A percentile compares a stretch with the other conserved stretches of the same genome.
These are phyloP conservation scores for Gleditsia sinensis DNA, from an alignment of 306 rosid genomes.

Conservation along the genomic window DNA sequence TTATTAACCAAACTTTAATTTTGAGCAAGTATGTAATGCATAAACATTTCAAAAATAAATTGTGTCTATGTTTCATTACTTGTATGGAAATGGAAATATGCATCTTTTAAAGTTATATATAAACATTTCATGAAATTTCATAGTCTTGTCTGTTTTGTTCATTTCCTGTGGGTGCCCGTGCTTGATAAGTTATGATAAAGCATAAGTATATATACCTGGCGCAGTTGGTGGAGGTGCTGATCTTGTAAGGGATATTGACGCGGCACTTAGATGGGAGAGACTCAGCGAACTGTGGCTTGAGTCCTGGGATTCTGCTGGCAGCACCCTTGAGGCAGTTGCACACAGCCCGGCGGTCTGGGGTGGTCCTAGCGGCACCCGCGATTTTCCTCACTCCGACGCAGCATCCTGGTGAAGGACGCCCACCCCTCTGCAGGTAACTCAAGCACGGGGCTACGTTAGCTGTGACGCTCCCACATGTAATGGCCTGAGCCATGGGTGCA, in stretches of 20 bases:
- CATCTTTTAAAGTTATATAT: too few species aligned
- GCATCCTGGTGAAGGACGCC: slow-evolving; percentile 10
- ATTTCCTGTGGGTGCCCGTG: too few species aligned
- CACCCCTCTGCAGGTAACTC: slow-evolving; percentile 17
- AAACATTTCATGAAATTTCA: too few species aligned
- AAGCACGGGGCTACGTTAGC: slow-evolving; percentile 21
- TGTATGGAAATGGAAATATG: too few species aligned
- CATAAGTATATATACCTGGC: neutral
- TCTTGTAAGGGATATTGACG: slow-evolving; percentile 55
- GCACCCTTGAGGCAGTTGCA: slow-evolving; percentile 57
- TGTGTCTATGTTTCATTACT: too few species aligned
- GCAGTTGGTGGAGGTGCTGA: slow-evolving; percentile 57
- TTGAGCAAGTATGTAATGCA: too few species aligned
- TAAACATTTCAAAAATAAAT: too few species aligned
- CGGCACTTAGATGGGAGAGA: slow-evolving; percentile 49
- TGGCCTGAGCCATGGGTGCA: slow-evolving; percentile 39
- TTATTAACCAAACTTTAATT: too few species aligned
- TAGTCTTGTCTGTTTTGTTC: too few species aligned
- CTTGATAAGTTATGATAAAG: too few species aligned
- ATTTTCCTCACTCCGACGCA: slow-evolving; percentile 43
- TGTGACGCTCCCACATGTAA: slow-evolving; percentile 44
- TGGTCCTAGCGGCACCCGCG: slow-evolving; percentile 17
- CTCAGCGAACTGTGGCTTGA: slow-evolving; percentile 26
- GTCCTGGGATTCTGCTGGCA: neutral
- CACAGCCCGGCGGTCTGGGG: slow-evolving; percentile 1